phyloP scores from a whole-genome alignment of 768 basidiomycete species.

The Mycena haematopus region DNA sequence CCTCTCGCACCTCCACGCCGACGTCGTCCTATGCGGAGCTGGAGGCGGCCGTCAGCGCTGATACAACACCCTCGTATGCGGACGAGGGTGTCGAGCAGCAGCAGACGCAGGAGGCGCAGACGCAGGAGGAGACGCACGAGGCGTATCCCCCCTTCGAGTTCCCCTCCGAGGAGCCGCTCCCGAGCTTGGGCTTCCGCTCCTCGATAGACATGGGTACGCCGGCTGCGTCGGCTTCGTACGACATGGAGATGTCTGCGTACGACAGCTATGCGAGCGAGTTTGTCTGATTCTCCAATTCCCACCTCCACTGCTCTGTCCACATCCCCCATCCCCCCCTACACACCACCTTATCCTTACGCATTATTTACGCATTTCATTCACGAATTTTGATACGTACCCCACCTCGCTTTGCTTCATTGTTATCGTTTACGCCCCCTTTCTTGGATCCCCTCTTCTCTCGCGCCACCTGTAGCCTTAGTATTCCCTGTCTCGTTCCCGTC shows the following conservation, averaged over 20 bases:
- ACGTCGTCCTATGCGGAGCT: slow-evolving; percentile 1
- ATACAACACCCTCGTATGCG: not conserved
- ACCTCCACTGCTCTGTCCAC: not conserved
- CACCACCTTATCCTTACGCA: not conserved
- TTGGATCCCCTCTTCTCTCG: slow-evolving; percentile 7
- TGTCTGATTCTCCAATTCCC: not conserved
- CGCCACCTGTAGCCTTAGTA: slow-evolving; percentile 27
- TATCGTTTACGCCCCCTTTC: not conserved
- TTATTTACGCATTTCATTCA: not conserved
- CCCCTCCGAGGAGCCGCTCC: slow-evolving; percentile 19
- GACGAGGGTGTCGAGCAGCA: not conserved
- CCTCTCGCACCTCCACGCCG: slow-evolving; percentile 11
- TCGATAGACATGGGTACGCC: slow-evolving; percentile 6
- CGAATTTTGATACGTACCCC: not conserved
- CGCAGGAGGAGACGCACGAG: slow-evolving; percentile 1
- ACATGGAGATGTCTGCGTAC: slow-evolving; percentile 10
- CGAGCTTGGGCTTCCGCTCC: not conserved
- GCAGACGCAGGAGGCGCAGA: not conserved
- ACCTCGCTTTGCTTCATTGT: slow-evolving; percentile 4
- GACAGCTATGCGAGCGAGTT: slow-evolving; percentile 28
- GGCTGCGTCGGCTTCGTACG: not conserved
- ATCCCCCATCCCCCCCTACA: not conserved
- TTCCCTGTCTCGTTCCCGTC: too few species aligned
- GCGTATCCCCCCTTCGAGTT: slow-evolving; percentile 29
- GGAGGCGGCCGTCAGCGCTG: not conserved